Evolutionary conservation across 2,329 filamentous ascomycete species (phyloP), one percentile per base, ranked within the genome.

Genomic region (Pyrenophora teres): DNA sequence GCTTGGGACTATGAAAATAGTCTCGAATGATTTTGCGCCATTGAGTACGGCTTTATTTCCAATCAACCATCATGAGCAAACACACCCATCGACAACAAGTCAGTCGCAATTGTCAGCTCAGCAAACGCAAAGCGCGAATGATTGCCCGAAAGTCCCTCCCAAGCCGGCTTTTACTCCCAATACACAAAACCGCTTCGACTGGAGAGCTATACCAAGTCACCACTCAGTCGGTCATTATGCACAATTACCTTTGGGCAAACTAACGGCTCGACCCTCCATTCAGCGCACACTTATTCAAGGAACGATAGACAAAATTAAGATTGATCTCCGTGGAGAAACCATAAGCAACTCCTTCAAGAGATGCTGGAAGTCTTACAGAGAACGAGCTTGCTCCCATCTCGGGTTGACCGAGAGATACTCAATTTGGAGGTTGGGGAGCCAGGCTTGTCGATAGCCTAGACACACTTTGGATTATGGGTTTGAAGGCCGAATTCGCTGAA

Each of bases 321-420:
- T 32, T 16, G n/a, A 13, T 15, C 2, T 7, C 10, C 4, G 41
- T 16, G 15, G 64, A 43, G 44, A 60, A 9, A 68, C 64, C 9
- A 70, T 76, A 8, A 67, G 65, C 42, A 57, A 67, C 6, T 57
- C 56, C n/a, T 74, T 75, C 50, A 31, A 62, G 44, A 62, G 68
- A 46, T 64, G 69, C 9, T 75, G 81, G 77, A 67, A 74, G 10
- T 75, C 78, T n/a, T 85, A 85, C 67, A 80, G 75, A 54, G 64
- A 74, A 27, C 66, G 76, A 47, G 77, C 78, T 80, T 9, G 64
- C 67, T n/a, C 77, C 77, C 1, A 61, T 79, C 4, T 67, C 67
- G 39, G 76, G 76, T 6, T 63, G 67, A 5, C 53, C 54, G 7
- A 72, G 63, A 46, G 64, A 77, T 54, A 68, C 68, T 3, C 27